These are phyloP conservation scores for Sanguinoderma infundibulare DNA, from an alignment of 1,284 basidiomycete genomes.

Conservation along the genomic window DNA sequence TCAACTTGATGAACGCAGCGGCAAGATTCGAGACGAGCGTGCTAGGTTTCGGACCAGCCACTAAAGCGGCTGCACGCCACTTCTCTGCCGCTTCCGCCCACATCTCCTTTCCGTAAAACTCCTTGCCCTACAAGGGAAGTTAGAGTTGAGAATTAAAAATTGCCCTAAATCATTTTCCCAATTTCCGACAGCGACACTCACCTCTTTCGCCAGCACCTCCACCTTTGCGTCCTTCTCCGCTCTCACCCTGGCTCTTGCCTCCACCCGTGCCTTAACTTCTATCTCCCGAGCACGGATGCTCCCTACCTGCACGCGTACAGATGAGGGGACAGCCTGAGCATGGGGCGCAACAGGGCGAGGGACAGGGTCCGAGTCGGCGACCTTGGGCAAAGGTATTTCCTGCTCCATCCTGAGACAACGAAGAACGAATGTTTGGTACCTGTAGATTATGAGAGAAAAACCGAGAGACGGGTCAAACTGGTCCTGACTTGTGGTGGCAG, in stretches of 20 bases:
- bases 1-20: conserved; percentile 43
- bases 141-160: not conserved
- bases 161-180: not conserved
- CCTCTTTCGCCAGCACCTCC: not conserved
- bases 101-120: conserved; percentile 25
- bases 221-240: not conserved
- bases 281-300: not conserved
- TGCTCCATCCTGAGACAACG: no score
- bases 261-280: not conserved
- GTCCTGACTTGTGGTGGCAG: no score
- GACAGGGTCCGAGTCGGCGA: not conserved
- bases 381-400: not conserved
- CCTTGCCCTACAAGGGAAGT: conserved; percentile 31
- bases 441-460: no score
- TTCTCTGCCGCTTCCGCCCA: conserved; percentile 28
- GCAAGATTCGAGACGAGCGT: conserved; percentile 47
- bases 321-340: not conserved
- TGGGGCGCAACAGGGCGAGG: not conserved
- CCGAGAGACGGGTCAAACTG: no score
- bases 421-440: no score
- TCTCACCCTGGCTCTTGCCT: not conserved
- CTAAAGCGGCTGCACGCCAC: conserved; percentile 30
- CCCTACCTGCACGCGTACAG: not conserved
- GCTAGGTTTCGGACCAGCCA: conserved; percentile 29
- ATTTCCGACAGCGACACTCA: not conserved